These are phyloP conservation scores for Microdochium trichocladiopsis DNA, from an alignment of 2,329 filamentous ascomycete species.

Conservation along the genomic window DNA sequence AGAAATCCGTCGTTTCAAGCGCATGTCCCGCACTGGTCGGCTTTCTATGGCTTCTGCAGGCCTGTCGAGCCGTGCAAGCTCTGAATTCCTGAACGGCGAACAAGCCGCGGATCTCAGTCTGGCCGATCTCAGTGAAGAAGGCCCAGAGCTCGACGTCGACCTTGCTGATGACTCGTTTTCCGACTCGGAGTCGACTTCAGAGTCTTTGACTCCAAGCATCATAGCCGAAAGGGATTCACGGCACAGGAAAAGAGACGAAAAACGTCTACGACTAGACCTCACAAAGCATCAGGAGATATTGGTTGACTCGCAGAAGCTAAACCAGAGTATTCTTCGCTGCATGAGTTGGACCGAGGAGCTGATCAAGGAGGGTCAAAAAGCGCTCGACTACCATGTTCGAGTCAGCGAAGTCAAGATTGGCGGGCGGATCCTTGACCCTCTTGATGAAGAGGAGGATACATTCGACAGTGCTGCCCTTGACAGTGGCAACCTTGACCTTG, in stretches of 20 bases:
- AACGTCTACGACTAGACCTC: constrained; percentile 76
- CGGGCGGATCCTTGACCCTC: constrained; percentile 64
- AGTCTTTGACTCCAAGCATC: constrained; percentile 30
- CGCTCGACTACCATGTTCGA: constrained; percentile 73
- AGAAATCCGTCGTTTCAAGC: constrained; percentile 77
- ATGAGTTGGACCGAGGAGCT: constrained; percentile 84
- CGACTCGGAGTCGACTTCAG: constrained; percentile 26
- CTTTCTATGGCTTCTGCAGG: constrained; percentile 53
- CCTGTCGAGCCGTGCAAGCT: constrained; percentile 34
- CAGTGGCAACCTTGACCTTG: background rate
- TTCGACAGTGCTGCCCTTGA: constrained; percentile 15
- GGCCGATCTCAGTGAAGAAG: constrained; percentile 44
- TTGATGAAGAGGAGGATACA: constrained; percentile 51
- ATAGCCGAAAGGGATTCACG: constrained; percentile 35
- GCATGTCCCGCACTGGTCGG: constrained; percentile 75
- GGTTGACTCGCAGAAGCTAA: constrained; percentile 88
- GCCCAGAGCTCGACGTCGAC: constrained; percentile 26
- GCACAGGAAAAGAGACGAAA: constrained; percentile 70
- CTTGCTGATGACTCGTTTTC: constrained; percentile 45
- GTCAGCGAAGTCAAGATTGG: constrained; percentile 76
- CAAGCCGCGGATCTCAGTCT: constrained; percentile 36
- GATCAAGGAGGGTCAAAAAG: constrained; percentile 82
- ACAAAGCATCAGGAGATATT: constrained; percentile 84
- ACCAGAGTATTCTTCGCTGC: constrained; percentile 86
- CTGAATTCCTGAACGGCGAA: constrained; percentile 31